Evolutionary conservation across 495 filamentous ascomycete genomes (phyloP).

Genomic region (Aspergillus incahuasiensis): DNA sequence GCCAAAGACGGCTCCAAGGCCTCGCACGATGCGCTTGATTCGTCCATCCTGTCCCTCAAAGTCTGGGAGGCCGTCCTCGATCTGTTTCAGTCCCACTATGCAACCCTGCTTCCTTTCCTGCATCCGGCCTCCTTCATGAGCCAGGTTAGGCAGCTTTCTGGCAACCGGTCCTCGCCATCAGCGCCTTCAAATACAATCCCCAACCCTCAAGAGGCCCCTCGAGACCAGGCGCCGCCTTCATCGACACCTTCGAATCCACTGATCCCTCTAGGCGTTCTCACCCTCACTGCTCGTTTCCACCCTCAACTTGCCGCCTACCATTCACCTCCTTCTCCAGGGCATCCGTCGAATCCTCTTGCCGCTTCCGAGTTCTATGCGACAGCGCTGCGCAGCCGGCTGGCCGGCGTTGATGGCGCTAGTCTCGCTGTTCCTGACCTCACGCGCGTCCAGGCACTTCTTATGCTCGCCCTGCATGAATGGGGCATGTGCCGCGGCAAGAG

Average conservation of each 20-base stretch:
- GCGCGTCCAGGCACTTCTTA: constrained; percentile 69
- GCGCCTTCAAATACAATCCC: constrained; percentile 21
- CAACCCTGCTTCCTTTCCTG: constrained; percentile 76
- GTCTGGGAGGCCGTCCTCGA: constrained; percentile 69
- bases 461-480: constrained; percentile 85
- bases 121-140: constrained; percentile 69
- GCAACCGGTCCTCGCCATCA: constrained; percentile 6
- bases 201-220: constrained; percentile 6
- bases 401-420: constrained; percentile 46
- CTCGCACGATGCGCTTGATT: constrained; percentile 37
- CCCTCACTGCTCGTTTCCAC: constrained; percentile 76
- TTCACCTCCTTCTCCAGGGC: constrained; percentile 41
- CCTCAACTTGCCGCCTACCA: constrained; percentile 63
- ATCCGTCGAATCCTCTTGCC: constrained; percentile 54
- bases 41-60: constrained; percentile 59
- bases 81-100: constrained; percentile 77
- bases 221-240: constrained; percentile 25
- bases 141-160: constrained; percentile 48
- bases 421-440: constrained; percentile 59
- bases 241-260: constrained; percentile 52
- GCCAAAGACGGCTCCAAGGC: constrained; percentile 33
- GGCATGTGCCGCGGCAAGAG: constrained; percentile 69
- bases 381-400: constrained; percentile 61
- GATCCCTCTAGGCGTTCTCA: constrained; percentile 70
- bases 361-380: constrained; percentile 79